Base-by-base conservation (phyloP, 2,329 filamentous ascomycete genomes). In the Cercospora citrullina region DNA sequence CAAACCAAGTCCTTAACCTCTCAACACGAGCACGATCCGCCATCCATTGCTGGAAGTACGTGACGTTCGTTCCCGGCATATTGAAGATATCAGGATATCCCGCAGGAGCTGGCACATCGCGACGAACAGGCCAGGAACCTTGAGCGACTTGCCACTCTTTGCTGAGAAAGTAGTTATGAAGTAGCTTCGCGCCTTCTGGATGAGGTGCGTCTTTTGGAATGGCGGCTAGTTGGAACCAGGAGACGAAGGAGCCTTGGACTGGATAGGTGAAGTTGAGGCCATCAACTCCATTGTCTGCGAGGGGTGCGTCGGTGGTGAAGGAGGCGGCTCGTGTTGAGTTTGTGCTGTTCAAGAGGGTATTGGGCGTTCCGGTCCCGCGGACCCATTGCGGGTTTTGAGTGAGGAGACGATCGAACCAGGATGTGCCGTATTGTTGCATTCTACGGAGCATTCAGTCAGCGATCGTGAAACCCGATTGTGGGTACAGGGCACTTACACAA, bases 221-320 rank as follows among this genome's bases (percentile, higher is more conserved):
- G 55, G 55, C 55, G 55, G 30, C 55, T 31, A 59, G 55, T n/a
- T 59, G 55, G 55, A 59, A 59, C 55, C 55, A 59, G 55, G 30
- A 21, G n/a, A 59, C 55, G 55, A 59, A 59, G 14, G 28, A 36
- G 30, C 55, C 55, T 36, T 59, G 55, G 21, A 14, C 30, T 10
- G 55, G 55, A 14, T 36, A 36, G 16, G n/a, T 33, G 55, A 18
- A 33, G 30, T 59, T 59, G 30, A 59, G 16, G 14, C 21, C 21
- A 8, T 28, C 26, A 6, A 14, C 5, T 0, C 14, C 14, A 7
- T 58, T 58, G 28, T 31, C 28, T 10, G 55, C 10, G 3, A 59
- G 31, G 8, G 18, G 28, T 10, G 28, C 55, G 30, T 59, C 30
- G n/a, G 14, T 59, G 30, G 55, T 59, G 28, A 59, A 59, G 16